Conservation (phyloP, 345 rosid genomes). For the Arabis alpina region DNA sequence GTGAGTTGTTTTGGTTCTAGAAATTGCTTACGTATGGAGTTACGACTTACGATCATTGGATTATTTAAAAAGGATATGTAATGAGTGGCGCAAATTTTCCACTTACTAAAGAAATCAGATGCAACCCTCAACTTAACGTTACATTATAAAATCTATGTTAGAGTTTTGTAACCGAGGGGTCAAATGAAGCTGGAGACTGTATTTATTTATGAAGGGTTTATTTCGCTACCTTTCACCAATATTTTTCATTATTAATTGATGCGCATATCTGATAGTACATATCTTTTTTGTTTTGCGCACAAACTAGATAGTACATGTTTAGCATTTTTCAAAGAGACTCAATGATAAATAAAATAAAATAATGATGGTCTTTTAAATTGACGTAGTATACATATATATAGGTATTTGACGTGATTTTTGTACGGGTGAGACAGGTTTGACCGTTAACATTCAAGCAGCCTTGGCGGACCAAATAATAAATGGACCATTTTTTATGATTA, state of each 20-base stretch:
- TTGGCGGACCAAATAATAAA: constrained; percentile 40
- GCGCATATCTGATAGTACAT: not conserved
- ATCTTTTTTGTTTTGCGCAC: not conserved
- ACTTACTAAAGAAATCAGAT: constrained; percentile 27
- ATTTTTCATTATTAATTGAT: not conserved
- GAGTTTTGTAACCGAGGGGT: not conserved
- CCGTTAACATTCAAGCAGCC: constrained; percentile 40
- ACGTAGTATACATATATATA: not conserved
- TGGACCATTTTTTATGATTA: constrained; percentile 27
- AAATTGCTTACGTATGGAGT: constrained; percentile 41
- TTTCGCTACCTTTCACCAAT: not conserved
- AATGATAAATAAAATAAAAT: not conserved
- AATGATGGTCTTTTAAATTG: not conserved
- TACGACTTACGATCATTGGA: constrained; percentile 33
- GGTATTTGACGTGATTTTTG: constrained; percentile 37
- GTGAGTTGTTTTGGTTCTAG: constrained; percentile 23
- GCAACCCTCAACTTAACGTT: not conserved
- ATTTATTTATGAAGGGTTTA: constrained; percentile 7
- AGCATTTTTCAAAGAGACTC: not conserved
- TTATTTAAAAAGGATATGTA: not conserved
- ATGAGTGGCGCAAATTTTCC: constrained; percentile 1
- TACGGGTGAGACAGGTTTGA: constrained; percentile 36
- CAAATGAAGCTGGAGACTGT: constrained; percentile 20
- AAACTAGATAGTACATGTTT: not conserved
- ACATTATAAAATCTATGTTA: not conserved